Evolutionary conservation across 371 early-diverging fungal species (phyloP), one percentile per base, ranked within the genome.

Genomic region (Lichtheimia ornata): DNA sequence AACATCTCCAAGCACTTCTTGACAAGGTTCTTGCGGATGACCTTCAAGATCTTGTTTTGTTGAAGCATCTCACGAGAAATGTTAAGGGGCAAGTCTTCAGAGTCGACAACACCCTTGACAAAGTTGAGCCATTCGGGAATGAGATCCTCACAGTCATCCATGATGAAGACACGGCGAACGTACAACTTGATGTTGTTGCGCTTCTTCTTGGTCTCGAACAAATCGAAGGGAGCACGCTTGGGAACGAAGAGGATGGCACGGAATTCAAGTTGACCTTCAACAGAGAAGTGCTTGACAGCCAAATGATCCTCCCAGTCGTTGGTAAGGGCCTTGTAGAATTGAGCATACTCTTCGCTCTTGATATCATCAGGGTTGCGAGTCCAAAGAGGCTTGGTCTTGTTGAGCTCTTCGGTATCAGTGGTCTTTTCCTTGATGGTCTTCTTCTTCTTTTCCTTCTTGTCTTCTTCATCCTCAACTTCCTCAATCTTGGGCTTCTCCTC

Each of bases 41-140:
- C 73, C 79, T 90, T 91, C 62, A 94, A 73, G 41, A 88, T 83
- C 70, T 82, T 77, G 77, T 88, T 84, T 58, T 93, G 89, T 74
- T 94, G 95, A 35, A 94, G 81, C 63, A 89, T 89, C 68, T 96
- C 96, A 77, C 96, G 88, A 40, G 94, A 93, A 51, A 96, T 90
- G 79, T 93, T 94, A 61, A 96, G 82, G 41, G 96, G 93, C 60
- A 96, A 75, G 71, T 96, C 94, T 59, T 91, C 91, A 53, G 89
- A 86, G 68, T 92, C 90, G 47, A 96, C 88, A 50, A 94, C 83
- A 64, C 93, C 94, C 76, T 86, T 87, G 69, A 82, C 64, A 57
- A 85, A 85, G 69, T 68, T 71, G 66, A 84, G 76, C 75, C 72
- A 91, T 66, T 76, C 82, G 56, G 83, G 92, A 67, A 84, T 78